Base-by-base conservation (phyloP, 305 asterid species). In the Stenogyne calaminthoides region DNA sequence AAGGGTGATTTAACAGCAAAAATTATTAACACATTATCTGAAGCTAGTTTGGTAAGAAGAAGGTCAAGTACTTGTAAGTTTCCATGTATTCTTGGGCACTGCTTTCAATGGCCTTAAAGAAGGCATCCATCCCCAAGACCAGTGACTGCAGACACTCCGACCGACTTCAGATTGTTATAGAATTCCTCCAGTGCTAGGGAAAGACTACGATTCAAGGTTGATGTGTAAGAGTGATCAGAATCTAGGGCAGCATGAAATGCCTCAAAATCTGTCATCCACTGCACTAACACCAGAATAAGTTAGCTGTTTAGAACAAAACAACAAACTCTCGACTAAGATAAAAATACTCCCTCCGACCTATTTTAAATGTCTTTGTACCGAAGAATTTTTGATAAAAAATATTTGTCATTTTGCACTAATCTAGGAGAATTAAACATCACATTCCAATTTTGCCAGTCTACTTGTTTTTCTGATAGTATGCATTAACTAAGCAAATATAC, bases 261-360 rank as follows among this genome's bases (percentile, higher is more conserved):
- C 81, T 89, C 97, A 74, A 93, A 93, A 84, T 93, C 98, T 42
- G 88, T 82, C 98, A 93, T 93, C 97, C 98, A 93, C 98, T 93
- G 92, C 88, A 82, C 34, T 66, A 49, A 52, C 36, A 81, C 16
- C 58, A 54, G 51, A 62, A 40, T 70, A 51, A 72, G 25, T 32
- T n/a, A 54, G 62, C 46, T 39, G n/a, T 51, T n/a, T 52, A 37
- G 20, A 52, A 49, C 3, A 14, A 0, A 42, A 46, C 19, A 40
- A 34, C 25, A 58, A 60, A 39, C 47, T 60, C 18, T 7, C 8
- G 11, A 12, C 39, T 61, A 57, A 25, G 51, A 32, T 55, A 55
- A 19, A 27, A 68, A 11, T 44, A 44, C 52, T 44, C 52, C 52
- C 1, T 44, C 16, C 16, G 1, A 10, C 14, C 49, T 0, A 42